Percentiles rank a stretch among this genome's conserved stretches.
phyloP scores from a whole-genome alignment of 2,329 filamentous ascomycete species.

The Teratosphaeria epicoccoides region DNA sequence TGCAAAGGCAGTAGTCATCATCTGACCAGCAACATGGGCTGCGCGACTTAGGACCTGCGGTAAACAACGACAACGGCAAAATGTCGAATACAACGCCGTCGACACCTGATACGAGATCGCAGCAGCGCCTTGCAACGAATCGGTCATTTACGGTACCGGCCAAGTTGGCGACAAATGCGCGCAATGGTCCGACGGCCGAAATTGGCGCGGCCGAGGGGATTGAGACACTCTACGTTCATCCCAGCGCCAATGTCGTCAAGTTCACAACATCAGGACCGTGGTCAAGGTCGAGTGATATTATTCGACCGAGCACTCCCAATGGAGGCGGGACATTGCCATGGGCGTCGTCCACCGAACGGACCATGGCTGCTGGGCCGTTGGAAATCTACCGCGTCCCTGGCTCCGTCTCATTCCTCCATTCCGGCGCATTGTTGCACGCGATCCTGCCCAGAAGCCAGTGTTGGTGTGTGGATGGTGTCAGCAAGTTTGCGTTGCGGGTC shows the following conservation, averaged over 20 bases:
- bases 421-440: constrained; percentile 70
- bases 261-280: constrained; percentile 38
- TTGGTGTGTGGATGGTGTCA: constrained; percentile 80
- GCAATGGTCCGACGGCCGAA: constrained; percentile 20
- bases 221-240: constrained; percentile 65
- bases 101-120: constrained; percentile 17
- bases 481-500: constrained; percentile 79
- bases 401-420: constrained; percentile 79
- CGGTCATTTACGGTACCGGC: constrained; percentile 42
- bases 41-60: neutral
- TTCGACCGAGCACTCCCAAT: neutral
- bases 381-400: constrained; percentile 78
- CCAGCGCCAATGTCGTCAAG: constrained; percentile 59
- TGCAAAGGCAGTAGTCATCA: no score
- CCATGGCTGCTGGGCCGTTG: constrained; percentile 68
- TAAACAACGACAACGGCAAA: neutral
- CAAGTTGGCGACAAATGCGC: constrained; percentile 25
- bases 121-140: constrained; percentile 19
- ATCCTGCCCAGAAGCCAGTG: constrained; percentile 85
- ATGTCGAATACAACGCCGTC: constrained; percentile 11
- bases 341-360: constrained; percentile 66
- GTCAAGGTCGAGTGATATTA: constrained; percentile 14
- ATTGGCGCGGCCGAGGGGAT: constrained; percentile 36
- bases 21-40: neutral
- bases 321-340: constrained; percentile 53